These are phyloP conservation scores for Xanthoceras sorbifolium DNA, from an alignment of 345 rosid species.

Conservation along the genomic window DNA sequence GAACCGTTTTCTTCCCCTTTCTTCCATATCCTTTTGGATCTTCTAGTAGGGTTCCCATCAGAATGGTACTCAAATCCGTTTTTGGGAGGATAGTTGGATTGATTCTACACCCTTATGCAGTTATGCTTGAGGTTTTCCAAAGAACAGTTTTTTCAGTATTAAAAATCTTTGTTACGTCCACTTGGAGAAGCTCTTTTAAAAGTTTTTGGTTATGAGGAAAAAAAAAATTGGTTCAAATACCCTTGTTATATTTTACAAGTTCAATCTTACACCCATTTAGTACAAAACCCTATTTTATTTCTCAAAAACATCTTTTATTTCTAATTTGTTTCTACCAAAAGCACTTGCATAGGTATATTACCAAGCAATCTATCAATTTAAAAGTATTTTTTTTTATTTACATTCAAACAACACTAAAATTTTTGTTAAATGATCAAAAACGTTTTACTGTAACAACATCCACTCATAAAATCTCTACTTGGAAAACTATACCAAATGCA, in stretches of 20 bases:
- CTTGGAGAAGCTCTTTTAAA: neutral
- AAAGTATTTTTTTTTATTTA: neutral
- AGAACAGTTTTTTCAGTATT: no score
- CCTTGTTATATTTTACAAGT: neutral
- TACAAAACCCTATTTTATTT: neutral
- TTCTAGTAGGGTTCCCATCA: no score
- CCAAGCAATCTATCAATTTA: neutral
- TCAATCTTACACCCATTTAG: neutral
- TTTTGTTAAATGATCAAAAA: neutral
- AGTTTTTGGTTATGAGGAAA: neutral
- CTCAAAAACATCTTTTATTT: neutral
- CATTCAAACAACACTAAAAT: neutral
- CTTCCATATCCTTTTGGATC: no score
- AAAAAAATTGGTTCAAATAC: neutral
- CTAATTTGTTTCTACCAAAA: neutral
- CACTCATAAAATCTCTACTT: neutral
- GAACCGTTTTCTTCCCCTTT: no score
- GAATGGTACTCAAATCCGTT: no score
- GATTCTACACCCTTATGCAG: no score
- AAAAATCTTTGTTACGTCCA: neutral
- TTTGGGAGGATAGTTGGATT: no score
- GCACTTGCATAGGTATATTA: neutral
- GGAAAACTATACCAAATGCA: neutral
- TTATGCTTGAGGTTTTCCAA: no score
- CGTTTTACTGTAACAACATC: neutral